phyloP scores from a whole-genome alignment of 208 protist species.

The Giardia muris region DNA sequence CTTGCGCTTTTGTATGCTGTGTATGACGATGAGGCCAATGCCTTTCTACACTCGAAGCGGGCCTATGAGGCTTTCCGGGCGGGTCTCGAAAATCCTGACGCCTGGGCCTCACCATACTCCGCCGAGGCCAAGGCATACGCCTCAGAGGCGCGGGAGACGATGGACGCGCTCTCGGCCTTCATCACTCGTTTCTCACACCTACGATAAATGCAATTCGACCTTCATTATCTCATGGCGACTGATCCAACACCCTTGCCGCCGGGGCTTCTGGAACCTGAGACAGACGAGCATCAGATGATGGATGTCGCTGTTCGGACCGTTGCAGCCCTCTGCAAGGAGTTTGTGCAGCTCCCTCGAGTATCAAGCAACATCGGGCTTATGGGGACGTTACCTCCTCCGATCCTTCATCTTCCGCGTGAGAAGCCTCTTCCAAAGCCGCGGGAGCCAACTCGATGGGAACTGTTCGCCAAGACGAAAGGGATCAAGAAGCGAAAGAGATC shows the following conservation, averaged over 20 bases:
- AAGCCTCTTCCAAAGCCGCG: neutral
- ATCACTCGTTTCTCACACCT: too few species aligned
- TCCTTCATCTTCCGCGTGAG: neutral
- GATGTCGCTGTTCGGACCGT: neutral
- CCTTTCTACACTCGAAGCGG: neutral
- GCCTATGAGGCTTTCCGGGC: neutral
- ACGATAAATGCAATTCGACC: too few species aligned
- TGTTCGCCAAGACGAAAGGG: constrained; percentile 20
- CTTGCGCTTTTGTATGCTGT: neutral
- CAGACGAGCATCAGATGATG: neutral
- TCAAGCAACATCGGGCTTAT: neutral
- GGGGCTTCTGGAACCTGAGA: neutral
- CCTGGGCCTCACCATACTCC: too few species aligned
- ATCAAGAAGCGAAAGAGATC: neutral
- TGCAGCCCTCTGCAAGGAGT: neutral
- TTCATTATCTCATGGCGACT: neutral
- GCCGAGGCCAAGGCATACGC: too few species aligned
- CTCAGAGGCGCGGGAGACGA: too few species aligned
- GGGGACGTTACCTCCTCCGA: neutral
- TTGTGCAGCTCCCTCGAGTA: neutral
- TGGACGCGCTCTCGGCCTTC: too few species aligned
- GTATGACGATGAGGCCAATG: neutral
- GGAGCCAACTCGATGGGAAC: neutral
- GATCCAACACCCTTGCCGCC: neutral
- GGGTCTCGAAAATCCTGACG: too few species aligned